Conservation (phyloP, 768 basidiomycete genomes). For the Russula dissimulans region DNA sequence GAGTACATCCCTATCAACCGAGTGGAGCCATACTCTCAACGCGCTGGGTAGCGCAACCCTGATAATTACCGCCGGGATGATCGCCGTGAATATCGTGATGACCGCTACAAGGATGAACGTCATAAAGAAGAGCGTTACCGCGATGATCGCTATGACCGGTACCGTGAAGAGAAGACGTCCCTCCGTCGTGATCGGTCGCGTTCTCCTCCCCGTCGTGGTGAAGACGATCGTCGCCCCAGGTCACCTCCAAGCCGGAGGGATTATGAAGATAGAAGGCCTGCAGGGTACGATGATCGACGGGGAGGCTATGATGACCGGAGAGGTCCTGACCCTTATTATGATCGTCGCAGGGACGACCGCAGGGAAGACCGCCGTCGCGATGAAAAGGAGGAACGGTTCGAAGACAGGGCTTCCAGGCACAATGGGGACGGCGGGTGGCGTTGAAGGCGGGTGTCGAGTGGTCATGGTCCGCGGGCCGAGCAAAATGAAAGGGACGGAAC, state of each 20-base stretch:
- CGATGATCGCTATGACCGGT: conserved; percentile 28
- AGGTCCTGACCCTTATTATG: conserved; percentile 80
- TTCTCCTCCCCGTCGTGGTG: conserved; percentile 63
- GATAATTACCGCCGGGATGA: conserved; percentile 76
- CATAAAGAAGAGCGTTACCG: conserved; percentile 49
- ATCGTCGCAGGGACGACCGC: conserved; percentile 74
- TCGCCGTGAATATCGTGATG: conserved; percentile 47
- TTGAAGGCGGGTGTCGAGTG: conserved; percentile 34
- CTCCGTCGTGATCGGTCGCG: conserved; percentile 75
- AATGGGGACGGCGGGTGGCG: conserved; percentile 79
- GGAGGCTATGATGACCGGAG: conserved; percentile 75
- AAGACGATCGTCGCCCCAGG: conserved; percentile 75
- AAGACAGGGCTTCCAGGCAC: conserved; percentile 62
- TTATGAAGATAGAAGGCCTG: conserved; percentile 76
- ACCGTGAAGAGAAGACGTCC: conserved; percentile 37
- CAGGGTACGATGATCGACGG: conserved; percentile 89
- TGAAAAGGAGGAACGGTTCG: conserved; percentile 74
- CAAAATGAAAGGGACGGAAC: conserved; percentile 20
- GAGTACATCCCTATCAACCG: conserved; percentile 22
- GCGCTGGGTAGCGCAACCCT: conserved; percentile 44
- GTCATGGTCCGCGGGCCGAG: conserved; percentile 11
- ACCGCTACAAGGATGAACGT: conserved; percentile 28
- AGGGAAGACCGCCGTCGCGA: conserved; percentile 75
- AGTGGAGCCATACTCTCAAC: conserved; percentile 6
- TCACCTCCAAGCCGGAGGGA: conserved; percentile 77